Base-by-base conservation (phyloP, 2,329 filamentous ascomycete species). In the Ophiostoma pallidulum region DNA sequence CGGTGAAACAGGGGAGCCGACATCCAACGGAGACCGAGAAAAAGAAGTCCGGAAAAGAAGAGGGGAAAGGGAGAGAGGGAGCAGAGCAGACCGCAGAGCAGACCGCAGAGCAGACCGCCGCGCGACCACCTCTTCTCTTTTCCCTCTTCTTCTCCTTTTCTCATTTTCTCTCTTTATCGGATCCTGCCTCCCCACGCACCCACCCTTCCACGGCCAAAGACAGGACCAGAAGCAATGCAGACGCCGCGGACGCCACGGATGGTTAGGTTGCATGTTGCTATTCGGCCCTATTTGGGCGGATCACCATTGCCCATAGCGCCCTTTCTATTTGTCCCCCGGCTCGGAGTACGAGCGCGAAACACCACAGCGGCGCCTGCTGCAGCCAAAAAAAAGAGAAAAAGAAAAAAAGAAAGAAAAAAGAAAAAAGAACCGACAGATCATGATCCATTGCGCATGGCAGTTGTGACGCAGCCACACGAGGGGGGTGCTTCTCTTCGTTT, bases 231-330 rank as follows among this genome's bases (percentile, higher is more conserved):
- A n/a, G n/a, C n/a, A n/a, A n/a, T n/a, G n/a, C n/a, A n/a, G n/a
- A n/a, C n/a, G 48, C 38, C 47, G 37, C 43, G 46, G 43, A 22
- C 32, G 33, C 41, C 36, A 36, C 47, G 48, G 45, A 51, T 51
- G 47, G 41, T 33, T 41, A 42, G 51, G 50, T 53, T 54, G 54
- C 54, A 53, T 54, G 37, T 41, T 38, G 42, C 51, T 55, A 55
- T 56, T 54, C 51, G 54, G 53, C 51, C 54, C 52, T 54, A 51
- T 55, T 54, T 45, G 41, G 40, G 50, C 50, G 53, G 53, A 54
- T 50, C 51, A 42, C 42, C 47, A 41, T 29, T 5, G 26, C 28
- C 33, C 26, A 19, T 37, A 31, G n/a, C 24, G 49, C 45, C 48
- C 52, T 46, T 47, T 45, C 40, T 47, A 41, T 47, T 49, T 47